Conservation (phyloP, 1,139 yeast genomes). For the Protomyces pachydermus region DNA sequence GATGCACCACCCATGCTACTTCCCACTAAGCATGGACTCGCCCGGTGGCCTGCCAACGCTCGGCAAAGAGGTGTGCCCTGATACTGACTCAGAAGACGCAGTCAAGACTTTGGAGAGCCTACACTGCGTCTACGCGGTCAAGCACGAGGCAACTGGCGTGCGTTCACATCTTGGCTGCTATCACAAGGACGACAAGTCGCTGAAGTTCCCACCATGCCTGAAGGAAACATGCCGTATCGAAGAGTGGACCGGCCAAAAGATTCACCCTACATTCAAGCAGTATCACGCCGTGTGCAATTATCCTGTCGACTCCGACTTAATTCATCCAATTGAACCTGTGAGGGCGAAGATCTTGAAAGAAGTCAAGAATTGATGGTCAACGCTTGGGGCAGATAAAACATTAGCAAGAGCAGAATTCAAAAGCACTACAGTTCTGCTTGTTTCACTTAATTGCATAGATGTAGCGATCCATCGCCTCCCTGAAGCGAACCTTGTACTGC, state of each 20-base stretch:
- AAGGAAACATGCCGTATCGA: background rate
- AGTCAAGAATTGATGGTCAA: too few relatives aligned
- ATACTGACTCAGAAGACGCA: background rate
- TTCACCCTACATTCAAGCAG: too few relatives aligned
- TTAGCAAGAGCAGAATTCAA: background rate
- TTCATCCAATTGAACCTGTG: too few relatives aligned
- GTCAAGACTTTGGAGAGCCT: background rate
- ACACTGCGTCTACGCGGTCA: background rate
- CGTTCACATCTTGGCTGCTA: background rate
- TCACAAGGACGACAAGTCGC: background rate
- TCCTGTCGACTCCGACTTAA: too few relatives aligned
- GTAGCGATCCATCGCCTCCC: conserved; percentile 97
- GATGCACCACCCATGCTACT: background rate
- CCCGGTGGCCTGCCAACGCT: background rate
- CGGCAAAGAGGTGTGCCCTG: background rate
- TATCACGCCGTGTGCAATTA: background rate
- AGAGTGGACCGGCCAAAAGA: too few relatives aligned
- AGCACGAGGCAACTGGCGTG: background rate
- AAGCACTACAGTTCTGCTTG: background rate
- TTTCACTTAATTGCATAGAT: conserved; percentile 70
- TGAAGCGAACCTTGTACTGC: conserved; percentile 84
- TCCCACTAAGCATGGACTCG: background rate
- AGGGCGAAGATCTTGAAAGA: too few relatives aligned
- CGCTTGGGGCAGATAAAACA: too few relatives aligned
- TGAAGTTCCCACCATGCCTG: background rate